phyloP scores from a whole-genome alignment of 176 grass and related monocot genomes.

The Cenchrus americanus region DNA sequence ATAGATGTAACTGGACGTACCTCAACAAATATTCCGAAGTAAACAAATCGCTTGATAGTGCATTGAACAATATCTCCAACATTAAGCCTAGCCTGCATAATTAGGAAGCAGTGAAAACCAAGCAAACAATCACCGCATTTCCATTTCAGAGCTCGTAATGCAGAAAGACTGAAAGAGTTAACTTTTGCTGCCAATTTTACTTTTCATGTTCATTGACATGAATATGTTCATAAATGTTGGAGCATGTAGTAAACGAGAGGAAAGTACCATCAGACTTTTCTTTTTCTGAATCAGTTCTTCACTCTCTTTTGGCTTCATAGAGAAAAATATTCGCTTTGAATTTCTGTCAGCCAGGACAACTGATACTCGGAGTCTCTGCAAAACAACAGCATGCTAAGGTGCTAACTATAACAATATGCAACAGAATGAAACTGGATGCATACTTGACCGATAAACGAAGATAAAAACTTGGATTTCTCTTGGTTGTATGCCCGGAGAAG shows the following conservation, averaged over 20 bases:
- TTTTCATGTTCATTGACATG: conserved; percentile 25
- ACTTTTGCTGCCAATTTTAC: background rate
- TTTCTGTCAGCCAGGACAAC: conserved; percentile 74
- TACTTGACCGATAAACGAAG: conserved; percentile 98
- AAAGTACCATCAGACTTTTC: conserved; percentile 88
- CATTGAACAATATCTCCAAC: conserved; percentile 87
- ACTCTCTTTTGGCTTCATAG: conserved; percentile 76
- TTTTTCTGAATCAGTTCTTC: conserved; percentile 84
- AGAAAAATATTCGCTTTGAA: conserved; percentile 81
- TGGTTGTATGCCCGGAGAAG: conserved; percentile 70
- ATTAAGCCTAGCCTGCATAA: conserved; percentile 81
- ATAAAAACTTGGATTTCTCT: conserved; percentile 92
- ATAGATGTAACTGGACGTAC: conserved; percentile 42
- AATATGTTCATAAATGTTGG: background rate
- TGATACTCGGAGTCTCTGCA: conserved; percentile 76
- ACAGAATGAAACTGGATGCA: conserved; percentile 32
- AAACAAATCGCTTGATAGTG: conserved; percentile 78
- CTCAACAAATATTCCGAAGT: conserved; percentile 97
- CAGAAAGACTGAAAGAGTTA: background rate
- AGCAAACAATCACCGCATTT: conserved; percentile 7
- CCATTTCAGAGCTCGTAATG: background rate
- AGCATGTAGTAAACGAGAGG: conserved; percentile 34
- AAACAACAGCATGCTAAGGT: conserved; percentile 34
- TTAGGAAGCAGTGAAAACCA: conserved; percentile 12
- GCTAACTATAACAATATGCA: conserved; percentile 4